phyloP scores from a whole-genome alignment of 805 yeast species.

The Ogataea pini region DNA sequence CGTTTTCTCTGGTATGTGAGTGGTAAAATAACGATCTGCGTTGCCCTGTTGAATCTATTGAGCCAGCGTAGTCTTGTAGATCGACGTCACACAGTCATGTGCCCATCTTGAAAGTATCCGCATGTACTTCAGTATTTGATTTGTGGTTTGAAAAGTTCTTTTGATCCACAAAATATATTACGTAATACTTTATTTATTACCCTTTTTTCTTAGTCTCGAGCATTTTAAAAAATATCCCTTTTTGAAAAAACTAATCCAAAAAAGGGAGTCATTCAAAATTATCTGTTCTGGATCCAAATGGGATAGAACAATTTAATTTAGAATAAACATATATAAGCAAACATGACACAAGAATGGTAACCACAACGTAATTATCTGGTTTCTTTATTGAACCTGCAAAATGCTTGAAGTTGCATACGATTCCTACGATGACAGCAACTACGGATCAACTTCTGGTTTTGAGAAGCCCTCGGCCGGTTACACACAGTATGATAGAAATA shows the following conservation, averaged over 20 bases:
- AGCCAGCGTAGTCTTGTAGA: too few species aligned
- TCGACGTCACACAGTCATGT: too few species aligned
- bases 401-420: constrained; percentile 4
- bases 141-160: too few species aligned
- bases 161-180: too few species aligned
- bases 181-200: too few species aligned
- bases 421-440: constrained; percentile 1
- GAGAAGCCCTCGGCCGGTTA: neutral
- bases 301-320: too few species aligned
- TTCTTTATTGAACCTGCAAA: neutral
- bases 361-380: neutral
- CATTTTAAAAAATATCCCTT: neutral
- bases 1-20: too few species aligned
- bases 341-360: neutral
- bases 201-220: too few species aligned
- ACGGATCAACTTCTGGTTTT: neutral
- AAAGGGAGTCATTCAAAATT: neutral
- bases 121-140: too few species aligned
- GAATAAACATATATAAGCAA: neutral
- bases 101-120: too few species aligned
- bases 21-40: neutral
- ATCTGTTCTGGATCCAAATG: neutral
- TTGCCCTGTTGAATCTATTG: neutral
- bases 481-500: neutral
- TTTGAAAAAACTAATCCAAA: too few species aligned